phyloP scores from a whole-genome alignment of 768 basidiomycete species.

The Botryobasidium botryosum region DNA sequence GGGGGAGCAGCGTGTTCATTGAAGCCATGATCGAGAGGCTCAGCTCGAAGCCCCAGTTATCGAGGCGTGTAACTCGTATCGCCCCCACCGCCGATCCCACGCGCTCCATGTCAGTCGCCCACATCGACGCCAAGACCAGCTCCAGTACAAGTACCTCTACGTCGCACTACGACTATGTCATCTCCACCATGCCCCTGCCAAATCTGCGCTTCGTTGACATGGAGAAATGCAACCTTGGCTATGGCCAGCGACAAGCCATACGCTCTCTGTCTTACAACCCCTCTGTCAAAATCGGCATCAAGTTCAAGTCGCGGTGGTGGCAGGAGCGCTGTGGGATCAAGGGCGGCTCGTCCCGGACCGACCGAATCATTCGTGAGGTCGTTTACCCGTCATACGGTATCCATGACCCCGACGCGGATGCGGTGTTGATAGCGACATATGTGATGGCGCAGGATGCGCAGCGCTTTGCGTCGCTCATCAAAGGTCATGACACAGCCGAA shows the following conservation, averaged over 20 bases:
- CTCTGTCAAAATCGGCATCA: conserved; percentile 23
- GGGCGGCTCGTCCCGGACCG: conserved; percentile 29
- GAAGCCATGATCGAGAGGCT: background rate
- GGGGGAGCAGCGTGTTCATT: no score
- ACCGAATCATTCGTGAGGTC: conserved; percentile 25
- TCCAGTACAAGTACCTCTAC: no score
- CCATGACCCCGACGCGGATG: conserved; percentile 4
- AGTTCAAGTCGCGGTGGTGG: conserved; percentile 25
- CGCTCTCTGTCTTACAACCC: conserved; percentile 21
- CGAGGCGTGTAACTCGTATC: background rate
- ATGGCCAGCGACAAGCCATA: conserved; percentile 21
- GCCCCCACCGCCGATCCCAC: background rate
- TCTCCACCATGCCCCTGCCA: conserved; percentile 22
- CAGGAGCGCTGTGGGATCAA: conserved; percentile 19
- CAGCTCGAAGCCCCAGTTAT: background rate
- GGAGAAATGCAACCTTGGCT: conserved; percentile 13
- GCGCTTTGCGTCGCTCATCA: conserved; percentile 23
- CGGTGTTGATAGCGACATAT: conserved; percentile 27
- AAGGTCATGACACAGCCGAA: background rate
- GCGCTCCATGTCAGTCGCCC: background rate
- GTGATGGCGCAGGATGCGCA: conserved; percentile 25
- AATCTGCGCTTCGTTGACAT: conserved; percentile 20
- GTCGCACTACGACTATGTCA: conserved; percentile 16
- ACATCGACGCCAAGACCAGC: conserved; percentile 11
- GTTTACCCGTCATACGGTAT: conserved; percentile 30